A percentile compares a stretch with the other conserved stretches of the same genome.
Evolutionary conservation across 2,329 filamentous ascomycete species (phyloP).

Genomic region (Lachnellula willkommii): DNA sequence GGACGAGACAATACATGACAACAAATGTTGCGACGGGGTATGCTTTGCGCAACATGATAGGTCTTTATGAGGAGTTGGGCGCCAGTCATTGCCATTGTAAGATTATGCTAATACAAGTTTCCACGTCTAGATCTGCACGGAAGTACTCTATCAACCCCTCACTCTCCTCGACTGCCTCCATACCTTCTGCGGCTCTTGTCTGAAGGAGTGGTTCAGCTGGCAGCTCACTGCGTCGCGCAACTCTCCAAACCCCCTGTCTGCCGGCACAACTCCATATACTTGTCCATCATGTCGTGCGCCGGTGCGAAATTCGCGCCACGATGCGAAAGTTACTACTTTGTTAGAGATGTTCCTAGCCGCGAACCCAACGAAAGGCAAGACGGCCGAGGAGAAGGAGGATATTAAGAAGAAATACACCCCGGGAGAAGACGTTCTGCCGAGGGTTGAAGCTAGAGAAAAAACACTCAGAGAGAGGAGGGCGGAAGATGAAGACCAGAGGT

Average conservation of each 20-base stretch:
- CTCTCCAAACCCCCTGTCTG: conserved; percentile 20
- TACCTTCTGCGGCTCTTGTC: conserved; percentile 90
- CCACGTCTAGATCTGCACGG: conserved; percentile 77
- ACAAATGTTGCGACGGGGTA: conserved; percentile 1
- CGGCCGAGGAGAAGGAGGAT: conserved; percentile 68
- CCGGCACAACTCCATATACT: conserved; percentile 54
- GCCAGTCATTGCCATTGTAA: neutral
- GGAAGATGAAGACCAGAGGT: conserved; percentile 37
- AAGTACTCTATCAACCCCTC: conserved; percentile 84
- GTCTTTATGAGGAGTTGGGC: neutral
- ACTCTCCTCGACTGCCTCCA: conserved; percentile 90
- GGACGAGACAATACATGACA: neutral
- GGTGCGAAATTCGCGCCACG: conserved; percentile 82
- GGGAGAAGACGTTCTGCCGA: conserved; percentile 74
- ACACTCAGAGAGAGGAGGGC: conserved; percentile 48
- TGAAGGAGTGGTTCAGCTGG: conserved; percentile 93
- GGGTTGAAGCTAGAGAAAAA: conserved; percentile 46
- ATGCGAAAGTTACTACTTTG: conserved; percentile 84
- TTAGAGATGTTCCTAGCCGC: conserved; percentile 81
- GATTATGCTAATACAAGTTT: conserved; percentile 12
- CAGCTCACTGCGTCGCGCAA: conserved; percentile 42
- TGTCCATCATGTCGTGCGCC: conserved; percentile 87
- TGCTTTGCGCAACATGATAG: conserved; percentile 12
- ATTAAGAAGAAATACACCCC: conserved; percentile 71
- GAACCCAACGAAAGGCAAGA: conserved; percentile 69